Percentiles rank a stretch among this genome's conserved stretches.
Evolutionary conservation across 495 filamentous ascomycete species (phyloP).

Genomic region (Bryoglossum gracile): DNA sequence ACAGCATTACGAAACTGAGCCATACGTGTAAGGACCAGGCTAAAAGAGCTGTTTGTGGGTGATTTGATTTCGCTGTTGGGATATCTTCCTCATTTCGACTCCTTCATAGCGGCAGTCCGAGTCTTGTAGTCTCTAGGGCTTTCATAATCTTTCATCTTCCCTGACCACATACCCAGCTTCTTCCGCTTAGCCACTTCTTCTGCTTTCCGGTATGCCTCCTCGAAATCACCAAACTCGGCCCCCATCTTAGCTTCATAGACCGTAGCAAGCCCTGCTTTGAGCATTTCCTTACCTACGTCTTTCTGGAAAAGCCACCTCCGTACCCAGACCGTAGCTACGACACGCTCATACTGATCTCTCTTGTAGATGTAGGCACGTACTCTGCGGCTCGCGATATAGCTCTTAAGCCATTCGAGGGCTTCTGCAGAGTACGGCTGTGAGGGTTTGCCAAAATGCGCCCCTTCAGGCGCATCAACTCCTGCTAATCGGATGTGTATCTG

Average conservation of each 20-base stretch:
- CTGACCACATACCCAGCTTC: constrained; percentile 71
- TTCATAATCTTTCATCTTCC: constrained; percentile 51
- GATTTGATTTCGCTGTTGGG: not conserved
- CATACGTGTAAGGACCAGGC: no score
- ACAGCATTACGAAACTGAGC: no score
- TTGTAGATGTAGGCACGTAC: constrained; percentile 75
- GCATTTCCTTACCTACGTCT: constrained; percentile 87
- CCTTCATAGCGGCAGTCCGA: constrained; percentile 40
- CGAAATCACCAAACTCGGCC: constrained; percentile 69
- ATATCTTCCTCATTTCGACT: constrained; percentile 27
- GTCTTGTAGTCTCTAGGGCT: constrained; percentile 84
- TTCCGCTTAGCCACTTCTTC: constrained; percentile 64
- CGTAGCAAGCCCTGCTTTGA: constrained; percentile 73
- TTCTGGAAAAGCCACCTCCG: constrained; percentile 52
- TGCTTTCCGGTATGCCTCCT: constrained; percentile 58
- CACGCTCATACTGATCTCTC: constrained; percentile 85
- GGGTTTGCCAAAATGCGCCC: constrained; percentile 82
- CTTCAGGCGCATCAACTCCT: constrained; percentile 87
- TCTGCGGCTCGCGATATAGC: constrained; percentile 62
- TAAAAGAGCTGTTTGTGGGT: not conserved
- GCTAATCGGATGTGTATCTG: constrained; percentile 82
- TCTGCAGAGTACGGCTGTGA: constrained; percentile 79
- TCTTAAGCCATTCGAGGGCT: constrained; percentile 68
- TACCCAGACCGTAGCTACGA: constrained; percentile 80
- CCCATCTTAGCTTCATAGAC: constrained; percentile 88